A percentile compares a stretch with the other conserved stretches of the same genome.
Evolutionary conservation across 2,329 filamentous ascomycete genomes (phyloP).

Genomic region (Xylariales sp.): DNA sequence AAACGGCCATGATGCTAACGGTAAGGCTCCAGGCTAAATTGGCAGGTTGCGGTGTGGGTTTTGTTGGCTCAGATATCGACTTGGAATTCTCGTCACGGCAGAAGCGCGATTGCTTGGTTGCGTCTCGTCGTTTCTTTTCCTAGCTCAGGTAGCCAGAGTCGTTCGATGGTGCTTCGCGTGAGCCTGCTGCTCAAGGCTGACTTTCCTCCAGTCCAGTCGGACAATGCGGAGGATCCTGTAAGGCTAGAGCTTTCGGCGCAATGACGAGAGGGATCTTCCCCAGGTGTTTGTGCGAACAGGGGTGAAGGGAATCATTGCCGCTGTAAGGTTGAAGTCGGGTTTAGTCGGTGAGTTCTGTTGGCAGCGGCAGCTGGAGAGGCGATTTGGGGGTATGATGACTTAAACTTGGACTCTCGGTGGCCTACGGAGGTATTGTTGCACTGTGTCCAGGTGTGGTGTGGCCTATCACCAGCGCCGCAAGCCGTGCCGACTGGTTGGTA

Average conservation of each 20-base stretch:
- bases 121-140: background rate
- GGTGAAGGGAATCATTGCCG: constrained; percentile 7
- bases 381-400: too few relatives aligned
- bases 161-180: constrained; percentile 3
- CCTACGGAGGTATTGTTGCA: too few relatives aligned
- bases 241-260: constrained; percentile 5
- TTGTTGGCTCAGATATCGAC: background rate
- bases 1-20: constrained; percentile 6
- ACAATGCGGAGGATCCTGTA: constrained; percentile 6
- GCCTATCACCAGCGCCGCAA: too few relatives aligned
- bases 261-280: constrained; percentile 2
- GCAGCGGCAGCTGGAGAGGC: background rate
- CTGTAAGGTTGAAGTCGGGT: background rate
- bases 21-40: background rate
- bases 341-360: background rate
- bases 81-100: background rate
- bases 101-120: background rate
- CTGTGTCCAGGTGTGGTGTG: too few relatives aligned
- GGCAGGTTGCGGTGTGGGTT: background rate
- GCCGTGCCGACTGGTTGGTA: too few relatives aligned
- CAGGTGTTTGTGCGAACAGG: background rate
- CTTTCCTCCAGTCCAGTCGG: constrained; percentile 5
- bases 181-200: background rate
- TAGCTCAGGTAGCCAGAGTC: background rate
- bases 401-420: too few relatives aligned